Conservation (phyloP, 169 alveolate species). For the Plasmodium chabaudi region DNA sequence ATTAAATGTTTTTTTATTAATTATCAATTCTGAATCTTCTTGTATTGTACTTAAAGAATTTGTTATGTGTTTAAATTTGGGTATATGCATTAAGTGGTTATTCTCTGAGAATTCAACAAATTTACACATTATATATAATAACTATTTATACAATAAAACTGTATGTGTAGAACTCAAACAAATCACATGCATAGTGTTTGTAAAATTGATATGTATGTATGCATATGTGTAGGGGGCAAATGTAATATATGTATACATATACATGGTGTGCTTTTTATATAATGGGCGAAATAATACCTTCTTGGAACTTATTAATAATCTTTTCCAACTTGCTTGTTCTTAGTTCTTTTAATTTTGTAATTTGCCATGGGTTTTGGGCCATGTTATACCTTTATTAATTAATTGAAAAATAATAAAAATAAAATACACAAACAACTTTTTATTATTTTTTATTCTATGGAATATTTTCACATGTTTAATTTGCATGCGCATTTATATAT, state of each 20-base stretch:
- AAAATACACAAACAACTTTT: neutral
- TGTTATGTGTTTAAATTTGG: constrained; percentile 33
- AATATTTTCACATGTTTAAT: neutral
- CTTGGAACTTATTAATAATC: constrained; percentile 40
- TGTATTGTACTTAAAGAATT: constrained; percentile 5
- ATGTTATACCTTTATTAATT: constrained; percentile 17
- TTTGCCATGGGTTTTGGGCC: constrained; percentile 75
- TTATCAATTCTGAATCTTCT: constrained; percentile 30
- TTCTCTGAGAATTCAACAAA: constrained; percentile 5
- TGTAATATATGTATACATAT: neutral
- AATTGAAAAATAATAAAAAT: neutral
- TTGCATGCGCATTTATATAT: neutral
- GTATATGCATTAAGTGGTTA: constrained; percentile 43
- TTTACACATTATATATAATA: too few species aligned
- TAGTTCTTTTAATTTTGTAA: constrained; percentile 39
- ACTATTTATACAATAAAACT: too few species aligned
- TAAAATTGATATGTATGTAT: too few species aligned
- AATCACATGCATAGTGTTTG: too few species aligned
- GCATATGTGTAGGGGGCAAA: neutral
- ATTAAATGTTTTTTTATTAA: constrained; percentile 42
- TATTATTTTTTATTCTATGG: constrained; percentile 6
- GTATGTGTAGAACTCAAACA: too few species aligned
- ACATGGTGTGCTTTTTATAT: neutral
- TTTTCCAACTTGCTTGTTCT: constrained; percentile 60
- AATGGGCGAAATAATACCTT: constrained; percentile 3